phyloP scores from a whole-genome alignment of 176 grass and related monocot genomes.

The Oryza punctata region DNA sequence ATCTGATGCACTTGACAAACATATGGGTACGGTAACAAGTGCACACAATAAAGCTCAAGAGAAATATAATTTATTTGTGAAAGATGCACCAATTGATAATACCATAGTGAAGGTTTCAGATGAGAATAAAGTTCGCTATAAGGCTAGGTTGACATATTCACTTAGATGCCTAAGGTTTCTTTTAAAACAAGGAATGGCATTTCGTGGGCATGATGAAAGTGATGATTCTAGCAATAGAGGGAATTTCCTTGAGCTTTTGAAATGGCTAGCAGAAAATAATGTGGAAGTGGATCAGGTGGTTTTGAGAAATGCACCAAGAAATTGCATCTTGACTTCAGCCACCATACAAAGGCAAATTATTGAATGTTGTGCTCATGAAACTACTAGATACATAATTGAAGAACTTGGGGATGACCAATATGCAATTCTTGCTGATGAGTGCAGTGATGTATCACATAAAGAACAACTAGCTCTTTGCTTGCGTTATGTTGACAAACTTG shows the following conservation, averaged over 20 bases:
- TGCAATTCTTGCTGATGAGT: not conserved
- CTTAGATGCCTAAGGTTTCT: not conserved
- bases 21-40: not conserved
- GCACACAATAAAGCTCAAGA: not conserved
- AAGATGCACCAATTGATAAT: not conserved
- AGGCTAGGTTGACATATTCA: not conserved
- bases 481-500: not conserved
- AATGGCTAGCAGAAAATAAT: not conserved
- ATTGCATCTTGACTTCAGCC: not conserved
- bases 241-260: not conserved
- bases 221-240: not conserved
- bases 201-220: not conserved
- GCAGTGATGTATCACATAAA: not conserved
- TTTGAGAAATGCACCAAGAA: not conserved
- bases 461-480: not conserved
- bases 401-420: not conserved
- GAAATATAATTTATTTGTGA: not conserved
- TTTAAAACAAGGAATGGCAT: not conserved
- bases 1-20: not conserved
- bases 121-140: not conserved
- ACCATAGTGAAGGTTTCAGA: not conserved
- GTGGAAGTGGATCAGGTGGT: not conserved
- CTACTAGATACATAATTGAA: not conserved
- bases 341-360: too few relatives aligned
- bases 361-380: not conserved